Evolutionary conservation across 371 early-diverging fungal genomes (phyloP).

Genomic region (Smittium mucronatum): DNA sequence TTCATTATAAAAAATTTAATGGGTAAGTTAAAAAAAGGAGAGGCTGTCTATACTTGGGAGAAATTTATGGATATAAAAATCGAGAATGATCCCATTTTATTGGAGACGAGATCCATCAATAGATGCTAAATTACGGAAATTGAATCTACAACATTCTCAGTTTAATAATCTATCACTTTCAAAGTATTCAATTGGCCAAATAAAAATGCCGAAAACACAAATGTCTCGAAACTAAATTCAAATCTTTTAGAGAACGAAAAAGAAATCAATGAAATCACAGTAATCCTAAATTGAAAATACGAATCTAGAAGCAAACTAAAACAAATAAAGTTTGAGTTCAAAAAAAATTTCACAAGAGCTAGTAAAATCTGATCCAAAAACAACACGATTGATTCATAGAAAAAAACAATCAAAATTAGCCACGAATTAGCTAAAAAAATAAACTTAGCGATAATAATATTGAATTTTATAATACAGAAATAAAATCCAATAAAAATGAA

Average conservation of each 20-base stretch:
- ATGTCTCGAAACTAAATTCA: not conserved
- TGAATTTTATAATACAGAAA: not conserved
- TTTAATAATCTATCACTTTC: not conserved
- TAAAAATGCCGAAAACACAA: not conserved
- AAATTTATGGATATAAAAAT: not conserved
- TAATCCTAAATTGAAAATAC: not conserved
- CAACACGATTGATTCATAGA: not conserved
- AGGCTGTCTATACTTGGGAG: not conserved
- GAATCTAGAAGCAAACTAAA: not conserved
- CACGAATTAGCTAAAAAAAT: not conserved
- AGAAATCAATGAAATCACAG: not conserved
- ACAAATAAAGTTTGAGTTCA: not conserved
- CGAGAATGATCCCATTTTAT: conserved; percentile 1
- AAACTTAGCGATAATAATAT: not conserved
- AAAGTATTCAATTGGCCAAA: not conserved
- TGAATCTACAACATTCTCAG: not conserved
- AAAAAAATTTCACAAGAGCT: not conserved
- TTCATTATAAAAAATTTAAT: not conserved
- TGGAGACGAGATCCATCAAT: not conserved
- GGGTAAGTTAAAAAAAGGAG: not conserved
- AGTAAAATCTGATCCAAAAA: not conserved
- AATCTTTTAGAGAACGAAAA: not conserved
- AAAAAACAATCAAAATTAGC: not conserved
- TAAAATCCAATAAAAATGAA: too few relatives aligned
- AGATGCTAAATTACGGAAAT: not conserved